Evolutionary conservation across 2,329 filamentous ascomycete genomes (phyloP).

Genomic region (Parascedosporium putredinis): DNA sequence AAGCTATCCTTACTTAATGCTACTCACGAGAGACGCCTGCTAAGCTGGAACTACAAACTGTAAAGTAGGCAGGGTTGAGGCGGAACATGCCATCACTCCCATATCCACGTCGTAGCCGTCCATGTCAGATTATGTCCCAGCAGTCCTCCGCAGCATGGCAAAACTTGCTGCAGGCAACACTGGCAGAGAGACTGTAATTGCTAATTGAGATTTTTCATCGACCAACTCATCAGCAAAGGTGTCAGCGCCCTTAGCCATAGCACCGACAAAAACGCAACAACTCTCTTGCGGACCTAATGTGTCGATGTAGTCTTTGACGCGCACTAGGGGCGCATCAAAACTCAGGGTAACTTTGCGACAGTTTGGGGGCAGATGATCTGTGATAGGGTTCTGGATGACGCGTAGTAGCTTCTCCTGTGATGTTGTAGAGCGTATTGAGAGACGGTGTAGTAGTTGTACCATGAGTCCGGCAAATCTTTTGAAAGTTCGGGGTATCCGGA

Average conservation of each 20-base stretch:
- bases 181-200: slow-evolving; percentile 94
- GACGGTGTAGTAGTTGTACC: slow-evolving; percentile 91
- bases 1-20: slow-evolving; percentile 5
- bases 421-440: slow-evolving; percentile 92
- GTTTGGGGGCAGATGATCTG: slow-evolving; percentile 90
- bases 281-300: slow-evolving; percentile 73
- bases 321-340: slow-evolving; percentile 81
- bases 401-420: slow-evolving; percentile 96
- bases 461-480: slow-evolving; percentile 98
- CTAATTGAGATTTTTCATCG: slow-evolving; percentile 96
- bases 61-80: too few species aligned
- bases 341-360: slow-evolving; percentile 96
- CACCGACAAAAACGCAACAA: slow-evolving; percentile 94
- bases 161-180: slow-evolving; percentile 98
- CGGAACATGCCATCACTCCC: too few species aligned
- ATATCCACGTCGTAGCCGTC: not conserved
- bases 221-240: slow-evolving; percentile 92
- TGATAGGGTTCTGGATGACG: slow-evolving; percentile 97
- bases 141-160: slow-evolving; percentile 95
- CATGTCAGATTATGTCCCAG: slow-evolving; percentile 75
- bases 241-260: slow-evolving; percentile 95
- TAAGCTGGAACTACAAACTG: too few species aligned
- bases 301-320: slow-evolving; percentile 80
- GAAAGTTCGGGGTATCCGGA: slow-evolving; percentile 95
- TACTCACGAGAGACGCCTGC: not conserved